Conservation (phyloP, 1,284 basidiomycete species). For the Erythrobasidium hasegawianum region DNA sequence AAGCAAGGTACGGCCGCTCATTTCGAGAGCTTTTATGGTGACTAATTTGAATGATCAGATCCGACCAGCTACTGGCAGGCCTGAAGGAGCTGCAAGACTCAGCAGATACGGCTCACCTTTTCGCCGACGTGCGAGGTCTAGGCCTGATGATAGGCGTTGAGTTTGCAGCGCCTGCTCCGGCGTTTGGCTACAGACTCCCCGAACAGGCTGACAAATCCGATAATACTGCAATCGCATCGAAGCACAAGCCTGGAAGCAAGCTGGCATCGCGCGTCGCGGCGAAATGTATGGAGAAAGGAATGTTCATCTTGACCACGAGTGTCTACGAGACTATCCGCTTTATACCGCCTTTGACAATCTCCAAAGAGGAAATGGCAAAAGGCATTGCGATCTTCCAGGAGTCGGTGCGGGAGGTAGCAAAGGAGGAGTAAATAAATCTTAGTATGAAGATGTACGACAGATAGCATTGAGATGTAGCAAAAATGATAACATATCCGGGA, state of each 20-base stretch:
- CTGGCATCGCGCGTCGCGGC: conserved; percentile 59
- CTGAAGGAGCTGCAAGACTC: conserved; percentile 55
- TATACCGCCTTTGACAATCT: conserved; percentile 67
- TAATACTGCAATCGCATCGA: conserved; percentile 15
- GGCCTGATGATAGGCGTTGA: conserved; percentile 52
- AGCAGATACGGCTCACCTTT: conserved; percentile 45
- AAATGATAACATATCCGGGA: too few species aligned
- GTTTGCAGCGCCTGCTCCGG: conserved; percentile 44
- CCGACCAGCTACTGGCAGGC: conserved; percentile 64
- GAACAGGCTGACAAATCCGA: conserved; percentile 15
- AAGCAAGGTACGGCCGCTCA: conserved; percentile 56
- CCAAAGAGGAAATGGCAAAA: conserved; percentile 60
- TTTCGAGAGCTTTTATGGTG: too few species aligned
- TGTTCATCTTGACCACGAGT: conserved; percentile 39
- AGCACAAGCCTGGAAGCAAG: conserved; percentile 35
- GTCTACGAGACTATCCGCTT: conserved; percentile 58
- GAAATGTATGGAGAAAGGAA: conserved; percentile 58
- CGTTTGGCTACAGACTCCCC: conserved; percentile 37
- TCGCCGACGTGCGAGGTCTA: conserved; percentile 52
- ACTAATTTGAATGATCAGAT: too few species aligned
- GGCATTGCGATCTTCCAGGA: conserved; percentile 61
- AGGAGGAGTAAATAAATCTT: background rate
- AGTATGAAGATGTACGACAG: background rate
- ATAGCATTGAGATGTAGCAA: too few species aligned
- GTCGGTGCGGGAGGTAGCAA: conserved; percentile 56